phyloP scores from a whole-genome alignment of 208 protist species.

The Leishmania martiniquensis region DNA sequence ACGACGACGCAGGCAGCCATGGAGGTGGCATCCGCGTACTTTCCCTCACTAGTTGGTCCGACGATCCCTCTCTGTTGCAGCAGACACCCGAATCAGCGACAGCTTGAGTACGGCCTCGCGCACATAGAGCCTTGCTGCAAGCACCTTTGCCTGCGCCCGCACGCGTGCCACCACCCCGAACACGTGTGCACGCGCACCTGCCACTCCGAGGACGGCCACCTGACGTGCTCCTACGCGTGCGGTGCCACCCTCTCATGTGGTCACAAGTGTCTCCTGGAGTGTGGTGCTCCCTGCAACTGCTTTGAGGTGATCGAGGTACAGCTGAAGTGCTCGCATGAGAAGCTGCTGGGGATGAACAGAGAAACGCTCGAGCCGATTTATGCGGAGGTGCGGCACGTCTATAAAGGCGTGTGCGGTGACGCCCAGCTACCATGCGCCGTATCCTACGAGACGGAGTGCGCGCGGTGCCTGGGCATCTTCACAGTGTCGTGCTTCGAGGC shows the following conservation, averaged over 20 bases:
- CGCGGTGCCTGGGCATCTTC: constrained; percentile 65
- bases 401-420: constrained; percentile 81
- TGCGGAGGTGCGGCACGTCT: constrained; percentile 72
- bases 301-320: constrained; percentile 68
- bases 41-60: constrained; percentile 68
- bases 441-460: constrained; percentile 79
- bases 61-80: constrained; percentile 81
- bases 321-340: constrained; percentile 71
- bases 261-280: constrained; percentile 72
- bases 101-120: constrained; percentile 60
- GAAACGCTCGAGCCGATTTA: constrained; percentile 77
- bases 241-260: constrained; percentile 61
- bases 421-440: constrained; percentile 68
- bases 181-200: constrained; percentile 73
- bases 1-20: constrained; percentile 10
- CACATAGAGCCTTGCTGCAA: constrained; percentile 53
- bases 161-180: constrained; percentile 51
- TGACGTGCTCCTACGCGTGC: constrained; percentile 68
- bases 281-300: constrained; percentile 76
- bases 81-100: constrained; percentile 70
- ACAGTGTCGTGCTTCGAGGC: constrained; percentile 75
- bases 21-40: constrained; percentile 17
- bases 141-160: constrained; percentile 61
- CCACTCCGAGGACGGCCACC: constrained; percentile 56
- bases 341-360: constrained; percentile 70